Conservation (phyloP, 805 yeast genomes). For the Candida chauliodis region DNA sequence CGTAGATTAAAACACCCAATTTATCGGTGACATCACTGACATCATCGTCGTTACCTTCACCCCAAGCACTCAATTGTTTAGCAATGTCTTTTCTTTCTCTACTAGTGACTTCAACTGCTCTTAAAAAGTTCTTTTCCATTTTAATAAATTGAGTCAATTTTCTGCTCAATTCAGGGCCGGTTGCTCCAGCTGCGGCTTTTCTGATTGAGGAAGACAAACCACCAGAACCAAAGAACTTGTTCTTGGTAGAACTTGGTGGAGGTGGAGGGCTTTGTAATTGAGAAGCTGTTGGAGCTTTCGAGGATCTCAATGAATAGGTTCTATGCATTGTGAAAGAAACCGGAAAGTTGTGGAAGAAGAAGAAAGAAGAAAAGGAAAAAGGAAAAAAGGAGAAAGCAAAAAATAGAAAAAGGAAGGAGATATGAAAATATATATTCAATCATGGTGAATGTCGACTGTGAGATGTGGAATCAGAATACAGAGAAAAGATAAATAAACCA, state of each 20-base stretch:
- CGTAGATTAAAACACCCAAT: conserved; percentile 77
- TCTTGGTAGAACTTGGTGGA: conserved; percentile 87
- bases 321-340: conserved; percentile 72
- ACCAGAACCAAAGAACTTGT: conserved; percentile 87
- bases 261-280: conserved; percentile 94
- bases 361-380: neutral
- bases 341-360: neutral
- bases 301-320: conserved; percentile 93
- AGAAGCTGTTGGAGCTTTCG: conserved; percentile 96
- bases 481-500: neutral
- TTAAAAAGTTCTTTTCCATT: conserved; percentile 77
- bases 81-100: conserved; percentile 80
- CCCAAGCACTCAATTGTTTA: conserved; percentile 80
- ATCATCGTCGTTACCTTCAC: conserved; percentile 82
- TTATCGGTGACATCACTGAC: conserved; percentile 85
- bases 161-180: conserved; percentile 77
- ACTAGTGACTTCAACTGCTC: conserved; percentile 74
- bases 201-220: conserved; percentile 58
- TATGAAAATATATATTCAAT: neutral
- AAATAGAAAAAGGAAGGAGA: neutral
- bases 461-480: neutral
- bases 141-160: conserved; percentile 71
- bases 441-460: neutral
- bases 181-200: conserved; percentile 70
- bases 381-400: conserved; percentile 1